Evolutionary conservation across 2,329 filamentous ascomycete genomes (phyloP).

Genomic region (Exophiala sp.): DNA sequence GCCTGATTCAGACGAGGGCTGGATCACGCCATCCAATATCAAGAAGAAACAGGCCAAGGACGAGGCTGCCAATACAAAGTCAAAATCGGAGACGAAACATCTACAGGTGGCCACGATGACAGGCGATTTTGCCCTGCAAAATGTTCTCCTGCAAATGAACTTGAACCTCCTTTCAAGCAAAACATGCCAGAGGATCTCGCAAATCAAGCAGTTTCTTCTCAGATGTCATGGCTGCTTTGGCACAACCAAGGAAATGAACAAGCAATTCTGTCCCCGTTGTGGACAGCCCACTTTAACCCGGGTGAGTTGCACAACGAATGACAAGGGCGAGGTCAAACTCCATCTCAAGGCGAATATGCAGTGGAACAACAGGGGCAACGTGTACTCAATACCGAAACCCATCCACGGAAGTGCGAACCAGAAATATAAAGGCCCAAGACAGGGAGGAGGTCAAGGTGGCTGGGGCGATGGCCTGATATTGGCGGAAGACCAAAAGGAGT

Average conservation of each 20-base stretch:
- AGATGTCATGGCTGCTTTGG: conserved; percentile 93
- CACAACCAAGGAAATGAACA: conserved; percentile 75
- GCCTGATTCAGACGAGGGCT: conserved; percentile 60
- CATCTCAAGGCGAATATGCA: conserved; percentile 94
- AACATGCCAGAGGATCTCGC: conserved; percentile 72
- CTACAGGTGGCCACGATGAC: conserved; percentile 91
- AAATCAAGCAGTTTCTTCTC: conserved; percentile 82
- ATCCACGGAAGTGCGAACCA: conserved; percentile 76
- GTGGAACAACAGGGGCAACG: conserved; percentile 89
- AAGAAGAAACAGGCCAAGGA: conserved; percentile 76
- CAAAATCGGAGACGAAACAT: conserved; percentile 55
- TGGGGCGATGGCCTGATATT: conserved; percentile 84
- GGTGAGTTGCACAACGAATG: conserved; percentile 79
- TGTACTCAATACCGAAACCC: conserved; percentile 90
- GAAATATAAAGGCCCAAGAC: conserved; percentile 54
- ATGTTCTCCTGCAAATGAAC: conserved; percentile 91
- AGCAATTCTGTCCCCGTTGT: conserved; percentile 90
- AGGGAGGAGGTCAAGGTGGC: conserved; percentile 74
- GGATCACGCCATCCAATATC: conserved; percentile 93
- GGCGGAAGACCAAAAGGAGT: conserved; percentile 96
- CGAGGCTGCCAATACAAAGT: conserved; percentile 45
- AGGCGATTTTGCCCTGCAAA: conserved; percentile 96
- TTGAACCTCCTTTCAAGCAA: conserved; percentile 76
- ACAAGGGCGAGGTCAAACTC: conserved; percentile 74
- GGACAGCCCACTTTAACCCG: conserved; percentile 83